Conservation (phyloP, 1,284 basidiomycete species). For the Sporisorium scitamineum region DNA sequence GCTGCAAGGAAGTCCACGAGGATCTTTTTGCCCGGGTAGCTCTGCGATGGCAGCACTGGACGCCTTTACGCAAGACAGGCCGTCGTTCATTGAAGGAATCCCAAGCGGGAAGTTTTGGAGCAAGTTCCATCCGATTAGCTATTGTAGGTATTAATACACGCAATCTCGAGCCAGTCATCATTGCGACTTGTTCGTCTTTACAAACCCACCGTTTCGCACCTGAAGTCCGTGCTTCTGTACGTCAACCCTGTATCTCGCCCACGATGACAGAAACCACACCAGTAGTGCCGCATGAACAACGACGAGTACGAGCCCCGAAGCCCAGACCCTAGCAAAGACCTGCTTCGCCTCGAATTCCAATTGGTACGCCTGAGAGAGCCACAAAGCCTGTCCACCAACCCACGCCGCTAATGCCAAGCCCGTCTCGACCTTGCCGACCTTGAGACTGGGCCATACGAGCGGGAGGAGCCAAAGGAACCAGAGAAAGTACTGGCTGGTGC, state of each 20-base stretch:
- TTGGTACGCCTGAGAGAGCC: constrained; percentile 65
- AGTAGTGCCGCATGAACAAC: constrained; percentile 47
- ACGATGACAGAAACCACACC: constrained; percentile 52
- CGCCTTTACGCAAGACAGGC: no score
- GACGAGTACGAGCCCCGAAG: constrained; percentile 53
- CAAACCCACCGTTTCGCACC: constrained; percentile 3
- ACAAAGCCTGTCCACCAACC: constrained; percentile 74
- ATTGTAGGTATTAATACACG: not conserved
- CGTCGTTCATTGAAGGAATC: no score
- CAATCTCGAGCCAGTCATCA: not conserved
- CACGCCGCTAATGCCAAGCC: constrained; percentile 74
- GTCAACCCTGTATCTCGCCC: constrained; percentile 39
- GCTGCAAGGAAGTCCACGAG: no score
- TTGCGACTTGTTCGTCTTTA: constrained; percentile 38
- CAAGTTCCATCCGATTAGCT: not conserved
- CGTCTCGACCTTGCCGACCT: constrained; percentile 19
- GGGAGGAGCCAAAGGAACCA: constrained; percentile 96
- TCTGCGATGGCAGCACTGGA: no score
- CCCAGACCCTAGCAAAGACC: constrained; percentile 60
- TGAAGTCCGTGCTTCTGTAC: constrained; percentile 35
- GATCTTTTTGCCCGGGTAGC: no score
- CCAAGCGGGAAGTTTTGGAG: no score
- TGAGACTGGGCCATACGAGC: constrained; percentile 78
- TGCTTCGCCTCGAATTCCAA: constrained; percentile 64
- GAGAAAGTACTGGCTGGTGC: constrained; percentile 97